These are phyloP conservation scores for Solidago caesia DNA, from an alignment of 129 eudicot genomes.

Conservation along the genomic window DNA sequence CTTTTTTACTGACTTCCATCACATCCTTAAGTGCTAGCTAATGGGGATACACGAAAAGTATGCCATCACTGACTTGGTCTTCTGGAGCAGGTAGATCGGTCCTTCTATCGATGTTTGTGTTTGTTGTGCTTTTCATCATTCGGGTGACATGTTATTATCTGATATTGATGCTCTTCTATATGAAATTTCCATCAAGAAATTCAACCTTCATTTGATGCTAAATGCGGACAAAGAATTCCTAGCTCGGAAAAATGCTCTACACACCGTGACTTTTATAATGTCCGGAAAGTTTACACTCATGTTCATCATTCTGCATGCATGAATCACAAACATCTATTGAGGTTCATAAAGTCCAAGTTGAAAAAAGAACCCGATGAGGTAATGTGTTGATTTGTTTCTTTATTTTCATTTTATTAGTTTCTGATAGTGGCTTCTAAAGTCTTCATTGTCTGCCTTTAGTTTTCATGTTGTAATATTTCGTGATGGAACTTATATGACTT, in stretches of 20 bases:
- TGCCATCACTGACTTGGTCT: conserved; percentile 92
- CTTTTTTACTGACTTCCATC: conserved; percentile 97
- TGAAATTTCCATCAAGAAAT: conserved; percentile 58
- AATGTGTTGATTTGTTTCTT: conserved; percentile 7
- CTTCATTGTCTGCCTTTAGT: background rate
- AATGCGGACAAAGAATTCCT: conserved; percentile 95
- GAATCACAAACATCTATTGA: conserved; percentile 96
- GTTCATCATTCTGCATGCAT: conserved; percentile 99
- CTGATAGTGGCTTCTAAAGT: conserved; percentile 2
- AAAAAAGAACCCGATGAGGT: conserved; percentile 99
- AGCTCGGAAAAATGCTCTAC: conserved; percentile 99
- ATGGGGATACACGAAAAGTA: conserved; percentile 83
- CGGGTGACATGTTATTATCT: conserved; percentile 7
- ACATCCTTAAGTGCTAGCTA: conserved; percentile 88
- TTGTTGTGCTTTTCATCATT: conserved; percentile 15
- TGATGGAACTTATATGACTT: conserved; percentile 91
- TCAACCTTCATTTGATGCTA: conserved; percentile 98
- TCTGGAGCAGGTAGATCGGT: conserved; percentile 65
- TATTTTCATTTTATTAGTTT: background rate
- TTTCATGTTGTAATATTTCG: conserved; percentile 93
- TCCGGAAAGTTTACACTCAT: conserved; percentile 97
- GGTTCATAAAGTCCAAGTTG: conserved; percentile 94
- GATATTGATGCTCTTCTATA: conserved; percentile 6
- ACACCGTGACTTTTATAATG: conserved; percentile 97
- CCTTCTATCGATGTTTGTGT: background rate